phyloP scores from a whole-genome alignment of 345 rosid species.

The Acer negundo region DNA sequence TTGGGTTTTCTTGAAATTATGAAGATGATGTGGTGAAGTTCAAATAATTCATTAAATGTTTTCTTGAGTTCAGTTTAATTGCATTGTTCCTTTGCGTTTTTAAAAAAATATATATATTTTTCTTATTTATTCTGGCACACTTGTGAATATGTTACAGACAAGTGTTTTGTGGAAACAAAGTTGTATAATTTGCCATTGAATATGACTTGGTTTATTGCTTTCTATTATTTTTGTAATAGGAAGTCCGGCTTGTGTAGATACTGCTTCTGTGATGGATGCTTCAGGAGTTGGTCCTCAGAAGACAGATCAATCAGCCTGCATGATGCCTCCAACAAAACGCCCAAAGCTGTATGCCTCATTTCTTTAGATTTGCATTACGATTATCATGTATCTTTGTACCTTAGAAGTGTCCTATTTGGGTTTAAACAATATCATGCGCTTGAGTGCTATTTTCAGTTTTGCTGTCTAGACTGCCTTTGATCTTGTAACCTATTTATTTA shows the following conservation, averaged over 20 bases:
- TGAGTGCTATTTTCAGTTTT: not conserved
- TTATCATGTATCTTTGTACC: conserved; percentile 6
- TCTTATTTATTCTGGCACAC: not conserved
- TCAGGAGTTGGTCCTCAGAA: conserved; percentile 36
- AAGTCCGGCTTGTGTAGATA: conserved; percentile 31
- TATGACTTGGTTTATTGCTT: conserved; percentile 14
- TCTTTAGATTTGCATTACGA: conserved; percentile 18
- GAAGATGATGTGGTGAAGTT: not conserved
- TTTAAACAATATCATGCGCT: not conserved
- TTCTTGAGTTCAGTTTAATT: conserved; percentile 5
- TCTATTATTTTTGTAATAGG: conserved; percentile 26
- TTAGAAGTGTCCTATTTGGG: not conserved
- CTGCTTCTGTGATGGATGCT: conserved; percentile 28
- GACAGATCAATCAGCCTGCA: conserved; percentile 34
- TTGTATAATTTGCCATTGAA: not conserved
- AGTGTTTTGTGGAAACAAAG: not conserved
- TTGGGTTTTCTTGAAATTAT: not conserved
- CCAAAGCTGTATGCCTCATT: conserved; percentile 48
- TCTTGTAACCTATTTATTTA: not conserved
- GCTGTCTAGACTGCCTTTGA: not conserved
- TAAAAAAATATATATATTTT: not conserved
- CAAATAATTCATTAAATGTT: conserved; percentile 10
- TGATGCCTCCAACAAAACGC: conserved; percentile 51
- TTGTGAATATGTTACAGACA: not conserved
- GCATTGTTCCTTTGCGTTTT: conserved; percentile 10